A percentile compares a stretch with the other conserved stretches of the same genome.
Evolutionary conservation across 768 basidiomycete species (phyloP).

Genomic region (Clitopilus passeckerianus): DNA sequence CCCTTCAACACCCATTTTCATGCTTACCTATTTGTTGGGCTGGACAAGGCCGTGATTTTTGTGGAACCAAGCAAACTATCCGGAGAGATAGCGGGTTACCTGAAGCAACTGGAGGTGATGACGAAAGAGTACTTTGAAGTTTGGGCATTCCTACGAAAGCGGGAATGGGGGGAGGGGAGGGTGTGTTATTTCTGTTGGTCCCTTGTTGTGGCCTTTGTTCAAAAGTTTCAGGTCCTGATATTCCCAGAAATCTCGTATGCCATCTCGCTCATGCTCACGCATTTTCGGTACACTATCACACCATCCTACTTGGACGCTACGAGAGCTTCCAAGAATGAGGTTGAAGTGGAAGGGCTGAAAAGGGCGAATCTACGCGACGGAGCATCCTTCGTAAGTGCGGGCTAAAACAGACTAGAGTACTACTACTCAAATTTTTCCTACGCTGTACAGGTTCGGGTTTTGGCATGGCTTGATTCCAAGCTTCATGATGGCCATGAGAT

Average conservation of each 20-base stretch:
- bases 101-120: constrained; percentile 52
- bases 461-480: constrained; percentile 88
- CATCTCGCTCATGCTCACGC: constrained; percentile 80
- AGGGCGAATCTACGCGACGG: constrained; percentile 90
- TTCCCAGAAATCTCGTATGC: constrained; percentile 75
- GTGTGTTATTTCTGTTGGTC: constrained; percentile 21
- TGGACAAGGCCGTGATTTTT: constrained; percentile 65
- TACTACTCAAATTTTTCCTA: constrained; percentile 1
- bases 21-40: constrained; percentile 74
- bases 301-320: constrained; percentile 69
- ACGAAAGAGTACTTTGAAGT: constrained; percentile 68
- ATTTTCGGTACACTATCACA: constrained; percentile 70
- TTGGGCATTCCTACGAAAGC: constrained; percentile 71
- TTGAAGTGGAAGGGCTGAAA: constrained; percentile 78
- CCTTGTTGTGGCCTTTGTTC: neutral
- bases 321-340: constrained; percentile 86
- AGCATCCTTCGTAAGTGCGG: constrained; percentile 70
- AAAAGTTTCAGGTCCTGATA: constrained; percentile 48
- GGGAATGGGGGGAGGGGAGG: constrained; percentile 82
- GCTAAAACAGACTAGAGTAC: constrained; percentile 1
- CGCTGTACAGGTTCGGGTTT: constrained; percentile 57
- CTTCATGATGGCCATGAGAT: constrained; percentile 73
- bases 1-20: constrained; percentile 92
- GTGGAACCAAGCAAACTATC: constrained; percentile 65
- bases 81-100: constrained; percentile 51